Percentiles rank a stretch among this genome's conserved stretches.
Evolutionary conservation across 805 yeast genomes (phyloP).

Genomic region (Starmera quercuum): DNA sequence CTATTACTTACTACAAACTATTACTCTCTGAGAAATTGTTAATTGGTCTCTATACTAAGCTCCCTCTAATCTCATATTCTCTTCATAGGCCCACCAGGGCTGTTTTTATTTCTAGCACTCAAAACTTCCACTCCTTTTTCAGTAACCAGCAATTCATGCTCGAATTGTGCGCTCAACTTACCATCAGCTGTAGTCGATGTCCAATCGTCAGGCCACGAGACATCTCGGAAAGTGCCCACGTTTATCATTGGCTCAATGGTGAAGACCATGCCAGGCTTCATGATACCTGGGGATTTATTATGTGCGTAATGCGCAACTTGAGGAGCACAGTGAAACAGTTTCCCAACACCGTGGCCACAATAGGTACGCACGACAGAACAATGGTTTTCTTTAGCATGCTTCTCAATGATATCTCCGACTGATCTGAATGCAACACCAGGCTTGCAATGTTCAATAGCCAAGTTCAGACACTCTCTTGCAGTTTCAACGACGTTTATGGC

Average conservation of each 20-base stretch:
- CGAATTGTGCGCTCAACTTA: conserved; percentile 85
- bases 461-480: conserved; percentile 78
- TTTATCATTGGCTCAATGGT: conserved; percentile 98
- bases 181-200: conserved; percentile 92
- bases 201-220: conserved; percentile 97
- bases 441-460: conserved; percentile 77
- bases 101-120: conserved; percentile 67
- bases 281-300: conserved; percentile 88
- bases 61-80: too few relatives aligned
- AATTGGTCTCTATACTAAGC: too few relatives aligned
- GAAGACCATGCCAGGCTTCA: conserved; percentile 93
- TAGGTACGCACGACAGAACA: conserved; percentile 86
- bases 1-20: too few relatives aligned
- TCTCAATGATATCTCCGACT: conserved; percentile 82
- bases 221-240: conserved; percentile 72
- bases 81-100: conserved; percentile 84
- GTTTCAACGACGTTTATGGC: conserved; percentile 87
- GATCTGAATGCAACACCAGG: conserved; percentile 88
- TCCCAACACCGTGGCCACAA: conserved; percentile 91
- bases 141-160: conserved; percentile 87
- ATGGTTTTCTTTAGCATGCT: conserved; percentile 68
- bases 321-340: conserved; percentile 85
- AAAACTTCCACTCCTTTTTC: conserved; percentile 90
- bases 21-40: too few relatives aligned
- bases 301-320: conserved; percentile 90